These are phyloP conservation scores for Aquilaria yunnanensis DNA, from an alignment of 345 rosid species.

Conservation along the genomic window DNA sequence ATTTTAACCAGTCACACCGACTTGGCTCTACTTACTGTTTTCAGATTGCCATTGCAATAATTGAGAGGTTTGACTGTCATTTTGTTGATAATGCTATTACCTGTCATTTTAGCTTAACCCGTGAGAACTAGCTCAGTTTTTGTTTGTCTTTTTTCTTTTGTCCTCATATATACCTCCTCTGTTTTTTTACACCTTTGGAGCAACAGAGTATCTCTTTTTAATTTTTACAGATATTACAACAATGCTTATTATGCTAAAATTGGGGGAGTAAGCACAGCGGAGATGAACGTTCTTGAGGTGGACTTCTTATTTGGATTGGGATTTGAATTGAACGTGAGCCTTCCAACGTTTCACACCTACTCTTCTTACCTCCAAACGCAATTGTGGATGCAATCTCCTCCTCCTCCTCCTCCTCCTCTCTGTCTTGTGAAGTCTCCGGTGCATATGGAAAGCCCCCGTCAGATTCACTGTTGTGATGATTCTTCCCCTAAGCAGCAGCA, in stretches of 20 bases:
- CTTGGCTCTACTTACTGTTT: slow-evolving; percentile 5
- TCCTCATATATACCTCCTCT: neutral
- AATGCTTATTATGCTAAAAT: slow-evolving; percentile 63
- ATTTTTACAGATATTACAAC: slow-evolving; percentile 44
- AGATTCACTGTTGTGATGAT: slow-evolving; percentile 34
- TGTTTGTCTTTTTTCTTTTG: neutral
- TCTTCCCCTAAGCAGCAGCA: slow-evolving; percentile 25
- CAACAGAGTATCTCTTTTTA: neutral
- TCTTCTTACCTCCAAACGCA: slow-evolving; percentile 46
- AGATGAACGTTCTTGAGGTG: slow-evolving; percentile 71
- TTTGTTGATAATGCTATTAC: neutral
- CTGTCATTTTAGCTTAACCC: neutral
- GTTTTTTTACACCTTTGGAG: neutral
- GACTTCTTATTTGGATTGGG: slow-evolving; percentile 66
- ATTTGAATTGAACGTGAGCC: slow-evolving; percentile 60
- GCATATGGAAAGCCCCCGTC: too few relatives aligned
- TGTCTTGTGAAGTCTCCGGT: slow-evolving; percentile 10
- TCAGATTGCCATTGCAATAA: neutral
- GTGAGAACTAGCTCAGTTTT: neutral
- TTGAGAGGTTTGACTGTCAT: slow-evolving; percentile 21
- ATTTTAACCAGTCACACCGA: slow-evolving; percentile 16
- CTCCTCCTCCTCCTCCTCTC: slow-evolving; percentile 8
- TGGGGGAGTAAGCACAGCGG: slow-evolving; percentile 65
- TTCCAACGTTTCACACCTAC: slow-evolving; percentile 44
- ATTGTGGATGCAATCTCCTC: slow-evolving; percentile 35